A percentile compares a stretch with the other conserved stretches of the same genome.
These are phyloP conservation scores for Seiridium cupressi DNA, from an alignment of 2,329 filamentous ascomycete species.

Conservation along the genomic window DNA sequence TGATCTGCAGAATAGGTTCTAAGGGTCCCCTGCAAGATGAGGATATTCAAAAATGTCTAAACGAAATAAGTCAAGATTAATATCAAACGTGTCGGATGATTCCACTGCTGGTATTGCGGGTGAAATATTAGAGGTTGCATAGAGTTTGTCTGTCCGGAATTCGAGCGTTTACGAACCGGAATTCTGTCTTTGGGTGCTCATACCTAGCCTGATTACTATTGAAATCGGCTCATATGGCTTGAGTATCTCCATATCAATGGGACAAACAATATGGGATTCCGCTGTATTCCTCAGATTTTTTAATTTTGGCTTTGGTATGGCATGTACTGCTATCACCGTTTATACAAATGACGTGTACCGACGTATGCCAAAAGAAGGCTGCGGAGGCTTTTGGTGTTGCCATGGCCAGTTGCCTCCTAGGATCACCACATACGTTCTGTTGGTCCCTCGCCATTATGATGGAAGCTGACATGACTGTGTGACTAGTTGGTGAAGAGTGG, in stretches of 20 bases:
- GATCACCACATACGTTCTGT: too few relatives aligned
- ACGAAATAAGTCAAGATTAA: too few relatives aligned
- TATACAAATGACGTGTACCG: not conserved
- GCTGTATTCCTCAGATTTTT: not conserved
- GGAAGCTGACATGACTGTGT: not conserved
- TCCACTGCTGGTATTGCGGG: too few relatives aligned
- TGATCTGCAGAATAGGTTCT: too few relatives aligned
- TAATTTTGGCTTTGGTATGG: not conserved
- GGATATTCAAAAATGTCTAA: too few relatives aligned
- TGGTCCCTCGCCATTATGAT: too few relatives aligned
- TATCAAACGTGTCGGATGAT: too few relatives aligned
- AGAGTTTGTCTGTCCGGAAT: conserved; percentile 35
- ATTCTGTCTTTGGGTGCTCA: conserved; percentile 23
- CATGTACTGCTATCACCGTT: not conserved
- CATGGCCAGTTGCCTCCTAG: not conserved
- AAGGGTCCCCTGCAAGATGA: too few relatives aligned
- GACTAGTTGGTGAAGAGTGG: not conserved
- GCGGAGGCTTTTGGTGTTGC: not conserved
- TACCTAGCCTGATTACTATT: not conserved
- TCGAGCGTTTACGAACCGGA: conserved; percentile 41
- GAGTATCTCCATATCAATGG: not conserved
- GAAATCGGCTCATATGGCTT: not conserved
- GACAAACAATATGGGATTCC: not conserved
- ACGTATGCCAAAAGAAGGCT: not conserved
- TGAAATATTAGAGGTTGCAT: too few relatives aligned